phyloP scores from a whole-genome alignment of 2,329 filamentous ascomycete species.

The Hymenoscyphus repandus region DNA sequence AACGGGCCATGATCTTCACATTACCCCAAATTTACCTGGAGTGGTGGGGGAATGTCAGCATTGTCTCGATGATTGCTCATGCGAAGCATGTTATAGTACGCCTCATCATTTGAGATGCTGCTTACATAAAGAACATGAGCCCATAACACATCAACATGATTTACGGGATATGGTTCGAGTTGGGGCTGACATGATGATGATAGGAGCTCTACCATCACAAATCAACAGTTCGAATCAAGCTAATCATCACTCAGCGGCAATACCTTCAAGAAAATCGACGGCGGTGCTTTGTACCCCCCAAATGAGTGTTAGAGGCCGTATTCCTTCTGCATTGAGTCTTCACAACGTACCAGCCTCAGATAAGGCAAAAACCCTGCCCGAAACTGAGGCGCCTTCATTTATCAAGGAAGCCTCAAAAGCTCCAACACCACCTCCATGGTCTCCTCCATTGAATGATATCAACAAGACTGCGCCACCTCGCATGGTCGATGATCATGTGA shows the following conservation, averaged over 20 bases:
- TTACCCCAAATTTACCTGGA: no score
- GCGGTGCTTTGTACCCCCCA: no score
- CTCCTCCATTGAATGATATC: neutral
- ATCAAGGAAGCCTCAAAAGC: neutral
- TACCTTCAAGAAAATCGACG: neutral
- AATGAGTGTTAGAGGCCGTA: no score
- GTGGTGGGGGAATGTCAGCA: conserved; percentile 27
- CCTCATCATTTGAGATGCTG: conserved; percentile 26
- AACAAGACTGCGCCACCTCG: neutral
- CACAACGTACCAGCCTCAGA: no score
- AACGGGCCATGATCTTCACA: no score
- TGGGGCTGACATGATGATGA: neutral
- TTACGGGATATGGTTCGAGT: conserved; percentile 1
- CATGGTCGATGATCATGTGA: neutral
- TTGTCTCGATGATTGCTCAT: conserved; percentile 26
- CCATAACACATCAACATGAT: conserved; percentile 18
- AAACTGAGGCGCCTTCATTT: conserved; percentile 1
- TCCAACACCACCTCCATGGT: conserved; percentile 3
- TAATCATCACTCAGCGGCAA: neutral
- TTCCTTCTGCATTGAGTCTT: no score
- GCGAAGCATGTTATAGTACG: conserved; percentile 22
- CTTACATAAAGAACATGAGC: conserved; percentile 20
- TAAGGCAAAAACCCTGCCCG: neutral
- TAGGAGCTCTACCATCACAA: conserved; percentile 1
- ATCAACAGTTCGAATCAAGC: neutral